phyloP scores from a whole-genome alignment of 2,329 filamentous ascomycete genomes.

The Chrysosporium keratinophilum region DNA sequence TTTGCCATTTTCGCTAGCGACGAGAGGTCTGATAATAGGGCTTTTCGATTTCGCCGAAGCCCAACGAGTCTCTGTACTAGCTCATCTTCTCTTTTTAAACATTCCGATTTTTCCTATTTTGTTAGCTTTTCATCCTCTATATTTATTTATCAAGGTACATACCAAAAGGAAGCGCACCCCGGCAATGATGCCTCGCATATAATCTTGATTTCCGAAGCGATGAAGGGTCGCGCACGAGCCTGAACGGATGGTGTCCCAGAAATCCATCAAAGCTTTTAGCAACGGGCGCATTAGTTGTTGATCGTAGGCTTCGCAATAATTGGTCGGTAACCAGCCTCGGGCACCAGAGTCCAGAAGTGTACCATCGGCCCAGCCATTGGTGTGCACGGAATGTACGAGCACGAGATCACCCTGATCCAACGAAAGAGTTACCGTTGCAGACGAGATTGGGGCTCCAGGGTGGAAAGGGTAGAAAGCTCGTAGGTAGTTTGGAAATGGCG shows the following conservation, averaged over 20 bases:
- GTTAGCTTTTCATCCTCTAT: conserved; percentile 18
- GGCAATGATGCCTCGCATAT: conserved; percentile 86
- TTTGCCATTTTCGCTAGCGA: conserved; percentile 83
- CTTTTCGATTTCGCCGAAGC: conserved; percentile 72
- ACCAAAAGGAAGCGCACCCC: conserved; percentile 84
- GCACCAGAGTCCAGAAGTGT: conserved; percentile 77
- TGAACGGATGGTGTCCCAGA: conserved; percentile 81
- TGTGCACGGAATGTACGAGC: conserved; percentile 90
- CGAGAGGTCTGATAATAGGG: conserved; percentile 78
- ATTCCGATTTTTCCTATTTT: conserved; percentile 70
- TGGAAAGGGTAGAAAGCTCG: conserved; percentile 90
- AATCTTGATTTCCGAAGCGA: conserved; percentile 82
- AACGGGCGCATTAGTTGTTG: conserved; percentile 76
- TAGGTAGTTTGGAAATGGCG: conserved; percentile 85
- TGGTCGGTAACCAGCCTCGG: conserved; percentile 91
- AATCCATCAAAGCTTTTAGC: conserved; percentile 74
- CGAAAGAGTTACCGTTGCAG: conserved; percentile 77
- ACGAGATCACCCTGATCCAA: conserved; percentile 87
- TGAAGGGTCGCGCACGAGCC: conserved; percentile 63
- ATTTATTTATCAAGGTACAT: conserved; percentile 35
- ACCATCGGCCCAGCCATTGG: conserved; percentile 96
- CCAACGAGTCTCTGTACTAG: conserved; percentile 65
- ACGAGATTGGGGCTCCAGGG: conserved; percentile 63
- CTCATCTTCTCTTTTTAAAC: conserved; percentile 68
- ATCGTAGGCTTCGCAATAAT: conserved; percentile 94